These are phyloP conservation scores for Lentinula lateritia DNA, from an alignment of 768 basidiomycete species.

Conservation along the genomic window DNA sequence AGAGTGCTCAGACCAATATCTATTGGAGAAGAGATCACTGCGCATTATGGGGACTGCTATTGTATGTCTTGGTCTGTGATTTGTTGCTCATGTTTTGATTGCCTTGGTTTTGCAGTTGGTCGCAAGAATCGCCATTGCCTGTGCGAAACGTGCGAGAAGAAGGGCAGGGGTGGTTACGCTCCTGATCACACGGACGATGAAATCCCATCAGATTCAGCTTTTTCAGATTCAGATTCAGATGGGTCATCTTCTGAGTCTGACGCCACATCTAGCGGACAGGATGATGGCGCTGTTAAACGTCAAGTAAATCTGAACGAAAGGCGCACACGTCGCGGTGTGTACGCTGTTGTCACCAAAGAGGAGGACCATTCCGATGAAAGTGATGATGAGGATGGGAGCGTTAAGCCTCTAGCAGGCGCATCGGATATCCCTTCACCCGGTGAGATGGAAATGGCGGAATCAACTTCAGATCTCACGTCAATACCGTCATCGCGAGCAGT, in stretches of 20 bases:
- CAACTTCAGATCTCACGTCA: slow-evolving; percentile 40
- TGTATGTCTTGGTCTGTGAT: slow-evolving; percentile 47
- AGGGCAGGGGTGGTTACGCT: slow-evolving; percentile 69
- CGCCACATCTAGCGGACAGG: slow-evolving; percentile 19
- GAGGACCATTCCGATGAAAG: slow-evolving; percentile 57
- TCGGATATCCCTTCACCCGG: slow-evolving; percentile 39
- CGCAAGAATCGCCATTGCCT: slow-evolving; percentile 70
- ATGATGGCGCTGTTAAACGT: slow-evolving; percentile 24
- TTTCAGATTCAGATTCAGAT: slow-evolving; percentile 46
- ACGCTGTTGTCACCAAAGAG: slow-evolving; percentile 59
- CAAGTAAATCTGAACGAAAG: slow-evolving; percentile 69
- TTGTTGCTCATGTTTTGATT: slow-evolving; percentile 10
- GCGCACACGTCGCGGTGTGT: slow-evolving; percentile 77
- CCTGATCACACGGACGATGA: slow-evolving; percentile 47
- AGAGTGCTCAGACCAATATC: slow-evolving; percentile 73
- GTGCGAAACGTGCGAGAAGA: slow-evolving; percentile 83
- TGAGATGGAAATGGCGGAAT: slow-evolving; percentile 54
- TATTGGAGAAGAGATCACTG: slow-evolving; percentile 83
- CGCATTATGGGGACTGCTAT: slow-evolving; percentile 87
- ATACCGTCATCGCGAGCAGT: slow-evolving; percentile 32
- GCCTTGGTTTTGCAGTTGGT: slow-evolving; percentile 44
- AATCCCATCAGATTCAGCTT: slow-evolving; percentile 42
- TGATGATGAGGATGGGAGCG: slow-evolving; percentile 46
- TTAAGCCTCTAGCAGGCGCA: slow-evolving; percentile 38
- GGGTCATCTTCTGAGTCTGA: slow-evolving; percentile 33